Percentiles rank a stretch among this genome's conserved stretches.
Evolutionary conservation across 495 filamentous ascomycete genomes (phyloP).

Genomic region (Letharia lupina): DNA sequence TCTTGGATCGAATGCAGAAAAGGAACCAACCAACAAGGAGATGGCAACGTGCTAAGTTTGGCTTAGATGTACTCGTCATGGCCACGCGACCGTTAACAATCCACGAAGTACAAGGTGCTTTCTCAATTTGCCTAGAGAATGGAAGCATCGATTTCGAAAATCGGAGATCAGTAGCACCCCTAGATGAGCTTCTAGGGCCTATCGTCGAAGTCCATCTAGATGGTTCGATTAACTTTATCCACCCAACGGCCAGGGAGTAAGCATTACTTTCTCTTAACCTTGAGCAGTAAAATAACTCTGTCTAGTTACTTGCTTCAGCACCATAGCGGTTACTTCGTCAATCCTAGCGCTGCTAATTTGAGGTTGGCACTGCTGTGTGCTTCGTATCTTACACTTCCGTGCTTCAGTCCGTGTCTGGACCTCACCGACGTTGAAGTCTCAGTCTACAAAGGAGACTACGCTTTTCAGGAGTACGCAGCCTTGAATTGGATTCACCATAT

Average conservation of each 20-base stretch:
- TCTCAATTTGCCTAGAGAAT: constrained; percentile 22
- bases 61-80: constrained; percentile 7
- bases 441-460: constrained; percentile 11
- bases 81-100: constrained; percentile 20
- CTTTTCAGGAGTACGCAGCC: constrained; percentile 20
- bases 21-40: constrained; percentile 1
- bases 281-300: not conserved
- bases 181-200: constrained; percentile 24
- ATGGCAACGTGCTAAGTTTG: constrained; percentile 18
- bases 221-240: constrained; percentile 22
- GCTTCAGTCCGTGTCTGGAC: constrained; percentile 14
- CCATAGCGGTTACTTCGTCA: constrained; percentile 21
- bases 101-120: constrained; percentile 26
- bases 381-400: constrained; percentile 25
- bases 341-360: constrained; percentile 16
- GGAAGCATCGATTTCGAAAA: constrained; percentile 16
- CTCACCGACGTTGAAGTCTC: not conserved
- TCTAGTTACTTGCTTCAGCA: constrained; percentile 21
- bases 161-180: constrained; percentile 11
- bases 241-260: constrained; percentile 26
- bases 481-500: constrained; percentile 18
- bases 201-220: constrained; percentile 25
- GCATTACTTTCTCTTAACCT: not conserved
- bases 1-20: constrained; percentile 21
- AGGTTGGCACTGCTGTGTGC: constrained; percentile 22